Conservation (phyloP, 1,284 basidiomycete genomes). For the Melampsora larici-populina region DNA sequence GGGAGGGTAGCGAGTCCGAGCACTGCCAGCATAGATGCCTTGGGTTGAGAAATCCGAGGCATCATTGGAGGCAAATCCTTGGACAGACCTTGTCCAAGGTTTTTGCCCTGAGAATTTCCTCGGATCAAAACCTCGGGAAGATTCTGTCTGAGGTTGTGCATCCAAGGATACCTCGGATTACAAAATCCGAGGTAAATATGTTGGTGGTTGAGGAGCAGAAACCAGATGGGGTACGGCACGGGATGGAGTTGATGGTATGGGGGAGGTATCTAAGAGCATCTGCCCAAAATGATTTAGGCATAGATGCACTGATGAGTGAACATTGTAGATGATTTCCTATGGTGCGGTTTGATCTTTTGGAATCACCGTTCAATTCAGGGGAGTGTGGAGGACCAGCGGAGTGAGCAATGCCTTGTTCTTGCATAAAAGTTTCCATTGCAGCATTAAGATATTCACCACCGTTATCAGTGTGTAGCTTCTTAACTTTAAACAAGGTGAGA, state of each 20-base stretch:
- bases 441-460: constrained; percentile 51
- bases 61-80: no score
- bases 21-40: no score
- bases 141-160: not conserved
- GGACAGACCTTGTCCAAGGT: no score
- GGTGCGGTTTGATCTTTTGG: constrained; percentile 51
- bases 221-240: not conserved
- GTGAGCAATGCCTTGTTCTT: constrained; percentile 50
- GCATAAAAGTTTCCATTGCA: constrained; percentile 50
- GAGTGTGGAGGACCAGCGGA: constrained; percentile 55
- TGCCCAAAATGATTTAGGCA: constrained; percentile 13
- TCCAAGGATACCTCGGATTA: constrained; percentile 15
- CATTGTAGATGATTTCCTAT: not conserved
- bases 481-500: constrained; percentile 52
- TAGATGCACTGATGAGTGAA: not conserved
- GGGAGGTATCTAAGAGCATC: constrained; percentile 3
- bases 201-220: not conserved
- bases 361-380: constrained; percentile 53
- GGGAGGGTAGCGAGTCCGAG: no score
- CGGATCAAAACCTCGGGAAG: no score
- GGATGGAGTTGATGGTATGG: not conserved
- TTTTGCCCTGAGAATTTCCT: not conserved
- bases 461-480: constrained; percentile 52
- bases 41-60: no score
- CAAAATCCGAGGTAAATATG: not conserved